Conservation (phyloP, 495 filamentous ascomycete species). For the Penicillium pulvis region DNA sequence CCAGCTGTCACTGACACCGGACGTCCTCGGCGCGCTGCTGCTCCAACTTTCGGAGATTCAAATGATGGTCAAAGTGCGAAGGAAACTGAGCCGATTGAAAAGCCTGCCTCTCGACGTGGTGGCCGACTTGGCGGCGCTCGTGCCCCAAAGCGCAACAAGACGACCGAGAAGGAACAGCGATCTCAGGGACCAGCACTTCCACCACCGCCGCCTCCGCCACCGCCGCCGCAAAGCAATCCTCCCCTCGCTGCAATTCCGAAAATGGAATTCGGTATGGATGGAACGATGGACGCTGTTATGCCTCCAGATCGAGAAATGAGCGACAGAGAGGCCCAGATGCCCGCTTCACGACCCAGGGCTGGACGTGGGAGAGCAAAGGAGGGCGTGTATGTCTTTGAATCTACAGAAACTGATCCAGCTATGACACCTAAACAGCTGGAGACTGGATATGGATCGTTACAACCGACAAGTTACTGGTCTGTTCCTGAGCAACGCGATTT, state of each 20-base stretch:
- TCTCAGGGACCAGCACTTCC: constrained; percentile 20
- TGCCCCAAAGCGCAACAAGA: constrained; percentile 40
- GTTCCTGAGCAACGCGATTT: constrained; percentile 89
- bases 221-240: constrained; percentile 23
- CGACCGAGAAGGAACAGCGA: constrained; percentile 35
- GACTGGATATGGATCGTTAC: constrained; percentile 51
- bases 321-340: constrained; percentile 29
- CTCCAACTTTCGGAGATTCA: constrained; percentile 68
- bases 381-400: constrained; percentile 42
- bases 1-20: constrained; percentile 66
- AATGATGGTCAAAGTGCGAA: constrained; percentile 53
- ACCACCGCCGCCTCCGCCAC: not conserved
- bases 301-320: constrained; percentile 26
- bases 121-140: constrained; percentile 45
- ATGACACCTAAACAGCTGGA: constrained; percentile 32
- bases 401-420: constrained; percentile 41
- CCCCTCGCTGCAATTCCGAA: constrained; percentile 30
- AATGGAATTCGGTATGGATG: constrained; percentile 37
- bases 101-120: constrained; percentile 51
- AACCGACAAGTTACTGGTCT: constrained; percentile 95
- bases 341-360: constrained; percentile 30
- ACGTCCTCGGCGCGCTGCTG: constrained; percentile 68
- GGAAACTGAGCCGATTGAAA: constrained; percentile 59
- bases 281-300: constrained; percentile 21
- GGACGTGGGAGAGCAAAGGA: constrained; percentile 40